Percentiles rank a stretch among this genome's conserved stretches.
Conservation (phyloP, 306 rosid genomes). For the Cucurbita ficifolia region DNA sequence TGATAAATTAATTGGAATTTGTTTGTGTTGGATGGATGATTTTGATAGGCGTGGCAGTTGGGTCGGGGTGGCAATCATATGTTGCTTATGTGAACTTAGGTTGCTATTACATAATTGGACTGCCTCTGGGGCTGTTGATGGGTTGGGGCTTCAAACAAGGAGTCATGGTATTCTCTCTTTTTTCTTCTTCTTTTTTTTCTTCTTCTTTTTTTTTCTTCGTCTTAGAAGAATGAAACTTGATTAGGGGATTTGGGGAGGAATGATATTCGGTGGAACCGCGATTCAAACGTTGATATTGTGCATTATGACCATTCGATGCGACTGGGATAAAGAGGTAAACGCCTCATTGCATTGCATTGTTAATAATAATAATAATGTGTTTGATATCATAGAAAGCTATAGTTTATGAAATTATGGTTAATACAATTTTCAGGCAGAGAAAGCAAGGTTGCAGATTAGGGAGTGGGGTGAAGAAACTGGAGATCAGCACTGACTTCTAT, state of each 20-base stretch:
- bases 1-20: too few species aligned
- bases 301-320: slow-evolving; percentile 35
- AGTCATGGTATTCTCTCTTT: slow-evolving; percentile 38
- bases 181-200: background rate
- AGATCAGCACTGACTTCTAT: background rate
- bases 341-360: too few species aligned
- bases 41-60: slow-evolving; percentile 65
- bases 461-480: slow-evolving; percentile 25
- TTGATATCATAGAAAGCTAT: too few species aligned
- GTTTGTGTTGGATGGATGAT: too few species aligned
- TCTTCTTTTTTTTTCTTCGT: too few species aligned
- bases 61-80: slow-evolving; percentile 80
- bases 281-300: slow-evolving; percentile 39
- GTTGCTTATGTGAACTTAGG: slow-evolving; percentile 82
- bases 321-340: slow-evolving; percentile 53
- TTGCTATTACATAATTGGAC: slow-evolving; percentile 62
- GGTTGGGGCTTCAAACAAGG: slow-evolving; percentile 57
- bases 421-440: slow-evolving; percentile 33
- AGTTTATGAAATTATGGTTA: too few species aligned
- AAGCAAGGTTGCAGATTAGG: slow-evolving; percentile 21
- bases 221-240: background rate
- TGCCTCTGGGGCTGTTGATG: slow-evolving; percentile 58
- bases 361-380: too few species aligned
- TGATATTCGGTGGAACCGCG: slow-evolving; percentile 58
- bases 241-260: slow-evolving; percentile 59